Conservation (phyloP, 805 yeast species). For the Deakozyma indianensis region DNA sequence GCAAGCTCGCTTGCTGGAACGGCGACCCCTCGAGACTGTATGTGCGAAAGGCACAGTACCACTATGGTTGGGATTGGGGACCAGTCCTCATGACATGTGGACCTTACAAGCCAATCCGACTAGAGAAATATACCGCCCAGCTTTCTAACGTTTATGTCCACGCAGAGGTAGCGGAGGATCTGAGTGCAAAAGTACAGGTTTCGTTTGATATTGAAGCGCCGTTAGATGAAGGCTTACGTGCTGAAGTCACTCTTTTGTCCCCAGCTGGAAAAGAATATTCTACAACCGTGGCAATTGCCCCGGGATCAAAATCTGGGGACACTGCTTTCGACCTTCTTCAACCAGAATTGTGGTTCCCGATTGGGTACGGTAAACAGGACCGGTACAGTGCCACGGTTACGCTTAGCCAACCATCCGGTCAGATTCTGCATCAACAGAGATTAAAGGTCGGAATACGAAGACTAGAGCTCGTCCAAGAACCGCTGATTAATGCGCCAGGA, state of each 20-base stretch:
- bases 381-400: conserved; percentile 19
- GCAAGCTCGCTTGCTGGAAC: conserved; percentile 22
- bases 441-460: conserved; percentile 26
- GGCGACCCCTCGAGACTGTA: conserved; percentile 32
- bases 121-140: conserved; percentile 14
- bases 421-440: conserved; percentile 8
- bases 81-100: conserved; percentile 31
- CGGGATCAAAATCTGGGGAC: not conserved
- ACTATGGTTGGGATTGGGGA: conserved; percentile 50
- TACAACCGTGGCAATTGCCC: not conserved
- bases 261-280: not conserved
- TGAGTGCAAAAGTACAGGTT: conserved; percentile 3
- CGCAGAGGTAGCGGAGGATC: conserved; percentile 5
- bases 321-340: conserved; percentile 9
- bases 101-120: conserved; percentile 25
- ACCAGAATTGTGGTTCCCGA: conserved; percentile 30
- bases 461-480: conserved; percentile 27
- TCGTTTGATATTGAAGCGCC: not conserved
- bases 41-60: conserved; percentile 38
- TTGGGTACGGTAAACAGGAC: conserved; percentile 24
- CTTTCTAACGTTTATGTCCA: conserved; percentile 13
- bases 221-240: not conserved
- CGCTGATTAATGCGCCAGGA: conserved; percentile 22
- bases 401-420: conserved; percentile 2
- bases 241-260: not conserved